Evolutionary conservation across 345 rosid genomes (phyloP).

Genomic region (Eucalyptus albens): DNA sequence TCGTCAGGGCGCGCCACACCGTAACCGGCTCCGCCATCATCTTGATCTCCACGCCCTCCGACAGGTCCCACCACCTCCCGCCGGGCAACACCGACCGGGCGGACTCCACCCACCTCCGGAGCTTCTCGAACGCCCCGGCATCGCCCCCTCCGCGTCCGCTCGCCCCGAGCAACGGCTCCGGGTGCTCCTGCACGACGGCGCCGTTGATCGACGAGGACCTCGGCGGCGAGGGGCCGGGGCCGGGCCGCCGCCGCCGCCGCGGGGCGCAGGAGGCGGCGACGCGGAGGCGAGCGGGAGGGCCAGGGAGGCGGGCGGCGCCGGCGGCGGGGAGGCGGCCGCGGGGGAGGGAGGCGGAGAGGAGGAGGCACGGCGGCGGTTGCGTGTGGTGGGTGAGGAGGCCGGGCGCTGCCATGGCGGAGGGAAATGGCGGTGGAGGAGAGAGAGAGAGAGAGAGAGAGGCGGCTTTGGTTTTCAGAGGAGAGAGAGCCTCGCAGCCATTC

Average conservation of each 20-base stretch:
- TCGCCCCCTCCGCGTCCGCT: background rate
- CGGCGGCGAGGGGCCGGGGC: background rate
- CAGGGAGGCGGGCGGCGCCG: background rate
- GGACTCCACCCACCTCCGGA: conserved; percentile 33
- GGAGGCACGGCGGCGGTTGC: background rate
- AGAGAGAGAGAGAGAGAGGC: background rate
- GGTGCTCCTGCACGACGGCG: background rate
- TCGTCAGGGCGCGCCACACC: conserved; percentile 67
- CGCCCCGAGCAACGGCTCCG: background rate
- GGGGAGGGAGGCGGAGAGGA: background rate
- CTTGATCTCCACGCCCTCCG: conserved; percentile 55
- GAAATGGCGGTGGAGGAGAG: conserved; percentile 16
- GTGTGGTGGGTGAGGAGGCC: background rate
- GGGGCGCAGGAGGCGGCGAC: background rate
- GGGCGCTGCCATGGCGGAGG: conserved; percentile 1
- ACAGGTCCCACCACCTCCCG: conserved; percentile 88
- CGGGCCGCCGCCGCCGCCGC: background rate
- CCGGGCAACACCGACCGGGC: conserved; percentile 65
- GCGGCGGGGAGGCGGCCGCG: background rate
- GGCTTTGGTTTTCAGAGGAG: conserved; percentile 7
- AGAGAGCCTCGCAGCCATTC: background rate
- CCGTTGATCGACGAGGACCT: background rate
- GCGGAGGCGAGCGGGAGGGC: background rate
- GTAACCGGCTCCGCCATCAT: conserved; percentile 69
- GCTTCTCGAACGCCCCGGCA: conserved; percentile 18